Percentiles rank a stretch among this genome's conserved stretches.
Conservation (phyloP, 257 asterid genomes). For the Cynanchum wilfordii region DNA sequence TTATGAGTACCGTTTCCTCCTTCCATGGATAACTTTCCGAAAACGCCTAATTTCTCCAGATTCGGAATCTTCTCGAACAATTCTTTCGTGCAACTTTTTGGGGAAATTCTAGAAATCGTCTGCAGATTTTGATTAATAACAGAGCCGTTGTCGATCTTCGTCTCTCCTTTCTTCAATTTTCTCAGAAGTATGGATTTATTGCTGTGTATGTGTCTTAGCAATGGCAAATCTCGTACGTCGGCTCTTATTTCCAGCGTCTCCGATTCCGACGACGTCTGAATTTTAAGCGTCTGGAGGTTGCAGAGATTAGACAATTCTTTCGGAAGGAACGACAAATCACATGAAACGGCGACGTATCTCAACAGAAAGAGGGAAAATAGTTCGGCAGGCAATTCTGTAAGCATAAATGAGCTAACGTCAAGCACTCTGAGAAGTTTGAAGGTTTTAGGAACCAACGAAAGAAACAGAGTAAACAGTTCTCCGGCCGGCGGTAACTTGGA, state of each 20-base stretch:
- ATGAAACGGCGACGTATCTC: constrained; percentile 6
- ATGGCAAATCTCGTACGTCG: constrained; percentile 1
- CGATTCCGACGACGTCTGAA: background rate
- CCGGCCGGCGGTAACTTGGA: background rate
- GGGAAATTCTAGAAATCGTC: constrained; percentile 53
- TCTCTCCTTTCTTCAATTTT: background rate
- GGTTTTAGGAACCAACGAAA: constrained; percentile 17
- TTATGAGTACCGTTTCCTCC: constrained; percentile 3
- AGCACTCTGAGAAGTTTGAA: constrained; percentile 31
- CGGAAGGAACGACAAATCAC: background rate
- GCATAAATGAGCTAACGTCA: constrained; percentile 22
- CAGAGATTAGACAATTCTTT: background rate
- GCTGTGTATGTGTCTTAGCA: constrained; percentile 10
- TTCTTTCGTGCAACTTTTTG: constrained; percentile 51
- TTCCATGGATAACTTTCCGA: constrained; percentile 34
- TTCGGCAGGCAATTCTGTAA: background rate
- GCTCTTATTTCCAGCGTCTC: constrained; percentile 3
- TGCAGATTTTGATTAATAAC: constrained; percentile 26
- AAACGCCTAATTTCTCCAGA: constrained; percentile 41
- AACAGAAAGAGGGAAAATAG: background rate
- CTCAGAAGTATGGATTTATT: constrained; percentile 1
- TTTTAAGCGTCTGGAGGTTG: constrained; percentile 14
- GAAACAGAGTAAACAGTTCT: background rate
- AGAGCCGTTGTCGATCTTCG: no score
- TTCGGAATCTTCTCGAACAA: constrained; percentile 40